Conservation (phyloP, 768 basidiomycete species). For the Lactifluus hygrophoroides region DNA sequence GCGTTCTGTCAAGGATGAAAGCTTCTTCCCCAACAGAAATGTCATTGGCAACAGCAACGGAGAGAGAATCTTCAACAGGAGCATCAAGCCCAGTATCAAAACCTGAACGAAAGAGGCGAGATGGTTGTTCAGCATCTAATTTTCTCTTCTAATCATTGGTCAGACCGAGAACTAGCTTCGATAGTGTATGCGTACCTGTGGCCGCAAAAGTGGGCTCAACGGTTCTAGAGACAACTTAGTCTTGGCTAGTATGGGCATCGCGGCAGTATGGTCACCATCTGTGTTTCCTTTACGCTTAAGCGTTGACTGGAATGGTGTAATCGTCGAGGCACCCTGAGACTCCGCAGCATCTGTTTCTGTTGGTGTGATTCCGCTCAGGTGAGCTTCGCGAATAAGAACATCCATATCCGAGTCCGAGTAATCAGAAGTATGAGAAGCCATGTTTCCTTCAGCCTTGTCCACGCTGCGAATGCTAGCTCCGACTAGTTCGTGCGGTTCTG, state of each 20-base stretch:
- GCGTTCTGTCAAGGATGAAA: slow-evolving; percentile 29
- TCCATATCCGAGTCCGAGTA: slow-evolving; percentile 40
- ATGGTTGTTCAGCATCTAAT: not conserved
- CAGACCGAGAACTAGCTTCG: not conserved
- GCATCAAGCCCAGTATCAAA: not conserved
- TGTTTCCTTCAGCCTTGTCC: slow-evolving; percentile 18
- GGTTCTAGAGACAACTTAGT: not conserved
- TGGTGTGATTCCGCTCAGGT: slow-evolving; percentile 22
- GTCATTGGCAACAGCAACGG: not conserved
- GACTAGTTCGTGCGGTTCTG: slow-evolving; percentile 27
- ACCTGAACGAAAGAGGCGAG: not conserved
- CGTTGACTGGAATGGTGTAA: not conserved
- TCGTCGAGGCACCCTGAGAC: not conserved
- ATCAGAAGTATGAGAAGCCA: slow-evolving; percentile 26
- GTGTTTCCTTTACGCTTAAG: not conserved
- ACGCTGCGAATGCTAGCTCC: slow-evolving; percentile 25
- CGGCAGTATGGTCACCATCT: not conserved
- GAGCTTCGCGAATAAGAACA: slow-evolving; percentile 34
- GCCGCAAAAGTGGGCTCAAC: not conserved
- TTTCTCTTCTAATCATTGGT: not conserved
- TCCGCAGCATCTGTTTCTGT: not conserved
- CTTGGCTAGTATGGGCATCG: not conserved
- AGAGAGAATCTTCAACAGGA: not conserved
- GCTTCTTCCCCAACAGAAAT: slow-evolving; percentile 9
- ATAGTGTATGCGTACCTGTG: not conserved